phyloP scores from a whole-genome alignment of 2,329 filamentous ascomycete genomes.

The Phaeoacremonium minimum region DNA sequence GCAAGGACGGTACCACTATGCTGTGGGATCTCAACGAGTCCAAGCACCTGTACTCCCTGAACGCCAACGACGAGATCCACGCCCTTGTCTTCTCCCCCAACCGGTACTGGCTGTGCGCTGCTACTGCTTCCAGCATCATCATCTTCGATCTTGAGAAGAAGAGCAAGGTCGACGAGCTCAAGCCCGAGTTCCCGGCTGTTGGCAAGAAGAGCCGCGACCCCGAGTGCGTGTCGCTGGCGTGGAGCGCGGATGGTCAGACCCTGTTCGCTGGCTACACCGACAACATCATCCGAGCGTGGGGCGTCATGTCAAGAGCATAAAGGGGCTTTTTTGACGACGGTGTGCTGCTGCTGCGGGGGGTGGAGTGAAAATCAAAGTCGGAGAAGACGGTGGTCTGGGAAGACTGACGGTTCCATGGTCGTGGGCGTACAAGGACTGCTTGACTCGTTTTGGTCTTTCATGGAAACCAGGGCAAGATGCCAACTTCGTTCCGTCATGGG shows the following conservation, averaged over 20 bases:
- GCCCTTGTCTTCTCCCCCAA: slow-evolving; percentile 99
- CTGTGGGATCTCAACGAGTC: slow-evolving; percentile 99
- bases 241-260: slow-evolving; percentile 97
- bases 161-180: slow-evolving; percentile 99
- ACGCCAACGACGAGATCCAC: slow-evolving; percentile 99
- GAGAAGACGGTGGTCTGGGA: slow-evolving; percentile 5
- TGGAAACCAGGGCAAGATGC: slow-evolving; percentile 17
- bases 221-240: slow-evolving; percentile 95
- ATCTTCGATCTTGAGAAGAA: slow-evolving; percentile 99
- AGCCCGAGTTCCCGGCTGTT: slow-evolving; percentile 92
- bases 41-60: slow-evolving; percentile 99
- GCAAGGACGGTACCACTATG: slow-evolving; percentile 99
- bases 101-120: slow-evolving; percentile 99
- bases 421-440: slow-evolving; percentile 27
- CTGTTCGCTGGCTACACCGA: slow-evolving; percentile 99
- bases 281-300: slow-evolving; percentile 98
- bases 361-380: no score
- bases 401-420: slow-evolving; percentile 21
- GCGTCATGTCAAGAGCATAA: slow-evolving; percentile 93
- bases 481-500: slow-evolving; percentile 9
- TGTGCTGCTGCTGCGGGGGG: slow-evolving; percentile 3
- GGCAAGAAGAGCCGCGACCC: slow-evolving; percentile 99
- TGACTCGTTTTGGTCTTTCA: slow-evolving; percentile 27
- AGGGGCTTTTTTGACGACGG: slow-evolving; percentile 9
- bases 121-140: slow-evolving; percentile 96